A percentile compares a stretch with the other conserved stretches of the same genome.
phyloP scores from a whole-genome alignment of 83 land plant genomes.

The Isoetes engelmannii region DNA sequence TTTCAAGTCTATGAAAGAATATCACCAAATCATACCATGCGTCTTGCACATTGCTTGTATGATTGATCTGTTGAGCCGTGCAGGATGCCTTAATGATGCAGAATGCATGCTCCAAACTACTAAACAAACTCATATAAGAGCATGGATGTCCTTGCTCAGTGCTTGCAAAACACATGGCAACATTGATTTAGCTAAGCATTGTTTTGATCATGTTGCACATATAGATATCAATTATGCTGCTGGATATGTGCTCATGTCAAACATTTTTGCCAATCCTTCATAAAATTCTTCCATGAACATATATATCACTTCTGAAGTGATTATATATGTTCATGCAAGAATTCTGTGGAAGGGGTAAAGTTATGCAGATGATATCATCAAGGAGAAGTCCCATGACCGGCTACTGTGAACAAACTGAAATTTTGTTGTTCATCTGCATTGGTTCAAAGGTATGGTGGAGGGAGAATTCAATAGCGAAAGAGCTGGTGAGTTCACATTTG shows the following conservation, averaged over 20 bases:
- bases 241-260: constrained; percentile 2
- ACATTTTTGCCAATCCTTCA: neutral
- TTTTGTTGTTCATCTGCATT: no score
- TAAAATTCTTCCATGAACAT: no score
- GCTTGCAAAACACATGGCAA: neutral
- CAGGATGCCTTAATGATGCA: neutral
- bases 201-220: neutral
- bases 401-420: no score
- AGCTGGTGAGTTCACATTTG: no score
- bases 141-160: constrained; percentile 10
- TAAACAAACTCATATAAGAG: neutral
- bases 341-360: no score
- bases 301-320: no score
- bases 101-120: constrained; percentile 1
- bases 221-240: neutral
- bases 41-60: neutral
- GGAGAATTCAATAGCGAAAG: no score
- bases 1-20: constrained; percentile 11
- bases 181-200: neutral
- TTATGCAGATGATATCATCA: no score
- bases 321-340: no score
- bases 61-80: constrained; percentile 8
- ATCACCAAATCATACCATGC: neutral
- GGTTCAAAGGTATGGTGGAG: no score
- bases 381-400: no score